These are phyloP conservation scores for Gentiana macrophylla DNA, from an alignment of 257 asterid species.

Conservation along the genomic window DNA sequence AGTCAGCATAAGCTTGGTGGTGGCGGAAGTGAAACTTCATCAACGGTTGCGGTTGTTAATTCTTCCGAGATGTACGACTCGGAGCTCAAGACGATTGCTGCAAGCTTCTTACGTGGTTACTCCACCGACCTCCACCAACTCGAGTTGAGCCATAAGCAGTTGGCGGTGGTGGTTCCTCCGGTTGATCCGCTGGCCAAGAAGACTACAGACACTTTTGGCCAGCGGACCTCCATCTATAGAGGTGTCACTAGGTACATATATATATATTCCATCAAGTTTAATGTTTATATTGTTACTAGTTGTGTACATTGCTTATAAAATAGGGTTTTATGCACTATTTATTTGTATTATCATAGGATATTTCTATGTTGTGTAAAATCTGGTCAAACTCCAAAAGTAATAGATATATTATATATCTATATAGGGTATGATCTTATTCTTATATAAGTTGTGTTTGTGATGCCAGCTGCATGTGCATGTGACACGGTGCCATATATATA, in stretches of 20 bases:
- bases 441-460: no score
- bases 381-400: no score
- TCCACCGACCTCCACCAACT: conserved; percentile 15
- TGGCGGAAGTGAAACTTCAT: conserved; percentile 7
- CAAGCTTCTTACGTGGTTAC: conserved; percentile 46
- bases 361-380: not conserved
- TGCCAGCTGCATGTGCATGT: no score
- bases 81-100: conserved; percentile 50
- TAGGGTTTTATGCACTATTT: not conserved
- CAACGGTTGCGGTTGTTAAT: conserved; percentile 3
- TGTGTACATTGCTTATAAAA: no score
- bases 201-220: conserved; percentile 59
- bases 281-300: no score
- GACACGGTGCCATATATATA: no score
- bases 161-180: conserved; percentile 16
- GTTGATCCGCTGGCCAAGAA: conserved; percentile 44
- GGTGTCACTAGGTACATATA: conserved; percentile 58
- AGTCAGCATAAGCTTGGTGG: conserved; percentile 13
- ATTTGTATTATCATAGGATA: not conserved
- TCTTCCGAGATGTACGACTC: conserved; percentile 35
- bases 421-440: no score
- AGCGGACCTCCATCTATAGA: conserved; percentile 71
- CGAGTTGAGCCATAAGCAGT: conserved; percentile 17
- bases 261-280: no score
- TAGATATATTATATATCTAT: no score